These are phyloP conservation scores for Salvia hispanica DNA, from an alignment of 257 asterid species.

Conservation along the genomic window DNA sequence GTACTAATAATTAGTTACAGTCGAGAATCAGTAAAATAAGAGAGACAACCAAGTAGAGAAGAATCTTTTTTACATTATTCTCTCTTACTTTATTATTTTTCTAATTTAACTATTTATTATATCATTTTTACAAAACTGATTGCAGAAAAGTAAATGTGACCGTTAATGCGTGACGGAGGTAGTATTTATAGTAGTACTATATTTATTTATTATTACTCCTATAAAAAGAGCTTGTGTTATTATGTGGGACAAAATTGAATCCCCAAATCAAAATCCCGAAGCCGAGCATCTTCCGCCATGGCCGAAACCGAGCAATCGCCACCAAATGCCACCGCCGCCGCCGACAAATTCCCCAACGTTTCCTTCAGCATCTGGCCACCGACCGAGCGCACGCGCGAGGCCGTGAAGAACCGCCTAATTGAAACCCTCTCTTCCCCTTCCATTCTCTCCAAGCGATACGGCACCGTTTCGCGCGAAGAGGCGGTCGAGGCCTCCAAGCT, in stretches of 20 bases:
- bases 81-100: no score
- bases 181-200: no score
- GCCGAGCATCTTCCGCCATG: constrained; percentile 33
- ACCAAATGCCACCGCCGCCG: constrained; percentile 4
- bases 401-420: constrained; percentile 69
- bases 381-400: constrained; percentile 81
- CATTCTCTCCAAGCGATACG: constrained; percentile 80
- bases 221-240: not conserved
- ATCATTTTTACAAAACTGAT: no score
- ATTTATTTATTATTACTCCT: not conserved
- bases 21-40: no score
- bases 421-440: constrained; percentile 80
- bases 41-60: no score
- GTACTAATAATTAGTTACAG: no score
- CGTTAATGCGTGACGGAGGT: no score
- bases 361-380: constrained; percentile 96
- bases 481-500: constrained; percentile 58
- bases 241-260: constrained; percentile 28
- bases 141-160: no score
- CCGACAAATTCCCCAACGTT: constrained; percentile 32
- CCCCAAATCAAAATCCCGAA: constrained; percentile 32
- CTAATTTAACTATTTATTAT: no score
- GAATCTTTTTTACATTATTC: no score
- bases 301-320: constrained; percentile 40
- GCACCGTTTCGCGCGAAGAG: constrained; percentile 67